Conservation (phyloP, 352 stramenopile species). For the Globisporangium nunn region DNA sequence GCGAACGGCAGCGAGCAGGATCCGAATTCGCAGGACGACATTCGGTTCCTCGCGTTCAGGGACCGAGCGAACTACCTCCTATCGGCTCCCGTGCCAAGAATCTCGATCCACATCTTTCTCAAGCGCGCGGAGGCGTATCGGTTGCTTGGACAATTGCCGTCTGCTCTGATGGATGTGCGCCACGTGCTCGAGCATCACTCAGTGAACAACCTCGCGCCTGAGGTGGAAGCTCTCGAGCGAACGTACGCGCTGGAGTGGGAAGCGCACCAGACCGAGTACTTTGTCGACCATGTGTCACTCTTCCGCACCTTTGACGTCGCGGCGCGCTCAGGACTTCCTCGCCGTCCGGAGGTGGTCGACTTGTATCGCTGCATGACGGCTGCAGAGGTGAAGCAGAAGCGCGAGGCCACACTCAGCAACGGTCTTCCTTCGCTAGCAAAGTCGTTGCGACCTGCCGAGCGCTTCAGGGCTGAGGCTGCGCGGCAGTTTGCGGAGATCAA, state of each 20-base stretch:
- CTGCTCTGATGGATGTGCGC: conserved; percentile 32
- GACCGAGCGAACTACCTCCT: conserved; percentile 6
- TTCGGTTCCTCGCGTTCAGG: background rate
- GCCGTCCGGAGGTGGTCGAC: conserved; percentile 37
- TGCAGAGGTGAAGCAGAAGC: background rate
- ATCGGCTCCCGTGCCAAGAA: conserved; percentile 14
- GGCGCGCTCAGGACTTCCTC: conserved; percentile 23
- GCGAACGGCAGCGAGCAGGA: background rate
- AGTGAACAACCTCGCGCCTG: conserved; percentile 9
- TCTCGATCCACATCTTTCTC: conserved; percentile 31
- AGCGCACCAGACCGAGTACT: conserved; percentile 33
- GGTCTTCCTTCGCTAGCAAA: background rate
- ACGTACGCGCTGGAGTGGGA: conserved; percentile 27
- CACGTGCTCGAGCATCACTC: conserved; percentile 25
- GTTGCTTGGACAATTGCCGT: conserved; percentile 35
- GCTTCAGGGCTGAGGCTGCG: conserved; percentile 26
- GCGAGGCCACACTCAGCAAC: no score
- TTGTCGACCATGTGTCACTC: conserved; percentile 40
- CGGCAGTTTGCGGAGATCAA: conserved; percentile 8
- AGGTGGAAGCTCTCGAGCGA: conserved; percentile 11
- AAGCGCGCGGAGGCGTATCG: conserved; percentile 38
- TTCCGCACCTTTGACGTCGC: conserved; percentile 47
- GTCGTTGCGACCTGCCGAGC: conserved; percentile 22
- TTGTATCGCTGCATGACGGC: conserved; percentile 8
- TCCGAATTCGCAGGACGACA: conserved; percentile 4